Conservation (phyloP, 1,284 basidiomycete species). For the Cryptococcus deneoformans region DNA sequence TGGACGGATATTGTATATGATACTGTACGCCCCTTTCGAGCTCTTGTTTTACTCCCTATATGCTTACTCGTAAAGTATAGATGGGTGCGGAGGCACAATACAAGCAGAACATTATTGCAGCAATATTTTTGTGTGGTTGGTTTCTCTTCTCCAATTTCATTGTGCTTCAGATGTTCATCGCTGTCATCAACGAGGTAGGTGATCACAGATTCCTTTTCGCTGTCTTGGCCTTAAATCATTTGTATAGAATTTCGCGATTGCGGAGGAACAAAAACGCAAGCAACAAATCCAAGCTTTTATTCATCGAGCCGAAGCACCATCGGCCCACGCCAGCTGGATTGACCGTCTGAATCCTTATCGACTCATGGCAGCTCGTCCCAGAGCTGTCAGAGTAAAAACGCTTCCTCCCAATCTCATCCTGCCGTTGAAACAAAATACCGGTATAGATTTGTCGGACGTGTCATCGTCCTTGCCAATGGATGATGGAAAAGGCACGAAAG, state of each 20-base stretch:
- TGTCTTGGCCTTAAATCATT: not conserved
- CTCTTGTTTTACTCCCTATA: not conserved
- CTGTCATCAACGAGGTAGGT: conserved; percentile 83
- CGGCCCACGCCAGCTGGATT: conserved; percentile 62
- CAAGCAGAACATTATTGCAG: conserved; percentile 70
- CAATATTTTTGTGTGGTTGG: conserved; percentile 78
- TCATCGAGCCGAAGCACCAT: conserved; percentile 49
- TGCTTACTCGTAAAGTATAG: conserved; percentile 5
- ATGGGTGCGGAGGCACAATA: conserved; percentile 60
- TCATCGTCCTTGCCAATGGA: not conserved
- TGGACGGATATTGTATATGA: conserved; percentile 84
- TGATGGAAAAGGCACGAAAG: conserved; percentile 11
- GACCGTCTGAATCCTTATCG: conserved; percentile 83
- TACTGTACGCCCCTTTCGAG: conserved; percentile 51
- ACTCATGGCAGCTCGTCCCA: conserved; percentile 70
- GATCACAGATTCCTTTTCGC: not conserved
- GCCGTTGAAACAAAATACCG: conserved; percentile 70
- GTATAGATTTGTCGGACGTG: conserved; percentile 56
- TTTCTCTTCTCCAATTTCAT: conserved; percentile 94
- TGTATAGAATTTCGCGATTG: conserved; percentile 77
- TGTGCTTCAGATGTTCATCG: conserved; percentile 96
- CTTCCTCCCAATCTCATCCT: conserved; percentile 69
- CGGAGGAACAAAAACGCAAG: conserved; percentile 84
- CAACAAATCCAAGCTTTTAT: conserved; percentile 68
- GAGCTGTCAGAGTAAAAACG: conserved; percentile 66